Evolutionary conservation across 2,329 filamentous ascomycete species (phyloP), one percentile per base, ranked within the genome.

Genomic region (Hypocreales sp.): DNA sequence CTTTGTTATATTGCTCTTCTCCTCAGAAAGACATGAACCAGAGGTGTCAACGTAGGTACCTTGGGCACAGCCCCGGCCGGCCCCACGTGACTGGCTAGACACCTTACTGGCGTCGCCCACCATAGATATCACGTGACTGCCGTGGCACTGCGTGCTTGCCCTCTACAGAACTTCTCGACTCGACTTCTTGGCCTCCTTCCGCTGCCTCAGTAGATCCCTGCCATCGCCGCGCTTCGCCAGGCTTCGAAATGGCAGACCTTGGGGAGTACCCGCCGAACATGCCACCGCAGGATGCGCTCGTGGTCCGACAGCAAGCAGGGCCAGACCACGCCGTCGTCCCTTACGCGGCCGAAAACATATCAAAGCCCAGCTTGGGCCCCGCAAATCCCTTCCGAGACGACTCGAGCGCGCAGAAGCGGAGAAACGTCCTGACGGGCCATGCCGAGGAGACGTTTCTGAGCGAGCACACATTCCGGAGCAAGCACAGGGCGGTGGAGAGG

Each of bases 381-480:
- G 55, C 64, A 15, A 87, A 87, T 44, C 81, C 81, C 1, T 87
- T 81, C 52, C 74, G 72, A 46, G 63, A 75, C 38, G 64, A 72
- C 16, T 52, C 62, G 13, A 67, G 58, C 26, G 53, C 55, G 2
- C 48, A 73, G 32, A 87, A 86, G 53, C 72, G 80, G 33, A 87
- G 86, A 46, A 87, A 84, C 35, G 65, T 86, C 2, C 64, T 81
- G 8, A 94, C 90, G 0, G 90, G 90, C 8, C 78, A 71, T 42
- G 90, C 90, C 2, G 70, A 90, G 40, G 87, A 98, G 53, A 84
- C 80, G 0, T 80, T 72, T 40, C 72, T 98, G 37, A 92, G 82
- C 50, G 90, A 95, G 45, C 72, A 87, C 36, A 84, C 81, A 1
- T 98, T 98, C 49, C 73, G 82, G 40, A 72, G 71, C 44, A 84